A percentile compares a stretch with the other conserved stretches of the same genome.
phyloP scores from a whole-genome alignment of 2,329 filamentous ascomycete genomes.

The Fusarium sterilihyphosum region DNA sequence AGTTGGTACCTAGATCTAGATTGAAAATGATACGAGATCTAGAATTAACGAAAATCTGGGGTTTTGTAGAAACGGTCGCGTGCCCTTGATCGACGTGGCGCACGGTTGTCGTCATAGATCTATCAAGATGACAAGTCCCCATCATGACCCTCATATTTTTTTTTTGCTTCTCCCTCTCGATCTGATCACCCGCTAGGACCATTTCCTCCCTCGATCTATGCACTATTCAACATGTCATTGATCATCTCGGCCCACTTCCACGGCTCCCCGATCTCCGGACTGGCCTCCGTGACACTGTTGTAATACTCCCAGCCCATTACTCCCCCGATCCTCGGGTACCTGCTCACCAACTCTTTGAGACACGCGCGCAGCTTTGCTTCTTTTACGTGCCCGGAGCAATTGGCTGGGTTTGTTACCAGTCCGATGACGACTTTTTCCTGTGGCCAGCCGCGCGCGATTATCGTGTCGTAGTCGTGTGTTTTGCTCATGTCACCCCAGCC shows the following conservation, averaged over 20 bases:
- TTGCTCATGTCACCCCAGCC: conserved; percentile 73
- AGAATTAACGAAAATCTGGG: background rate
- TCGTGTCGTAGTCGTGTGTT: conserved; percentile 55
- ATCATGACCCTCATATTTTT: conserved; percentile 14
- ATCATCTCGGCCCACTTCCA: conserved; percentile 75
- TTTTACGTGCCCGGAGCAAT: conserved; percentile 64
- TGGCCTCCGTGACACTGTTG: conserved; percentile 67
- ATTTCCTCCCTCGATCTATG: background rate
- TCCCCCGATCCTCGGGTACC: conserved; percentile 78
- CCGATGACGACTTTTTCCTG: conserved; percentile 79
- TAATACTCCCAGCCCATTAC: conserved; percentile 96
- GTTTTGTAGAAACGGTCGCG: conserved; percentile 23
- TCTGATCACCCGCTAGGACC: conserved; percentile 1
- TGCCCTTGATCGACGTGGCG: conserved; percentile 19
- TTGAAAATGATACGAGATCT: background rate
- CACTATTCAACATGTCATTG: conserved; percentile 35
- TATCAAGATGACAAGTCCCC: conserved; percentile 1
- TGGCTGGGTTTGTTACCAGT: conserved; percentile 77
- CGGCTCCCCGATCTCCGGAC: conserved; percentile 54
- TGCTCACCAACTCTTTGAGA: conserved; percentile 50
- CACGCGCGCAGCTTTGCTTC: conserved; percentile 57
- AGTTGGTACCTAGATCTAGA: background rate
- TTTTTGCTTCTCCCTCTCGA: background rate
- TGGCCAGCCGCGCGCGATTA: conserved; percentile 71
- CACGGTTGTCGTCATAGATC: conserved; percentile 28